Evolutionary conservation across 1,139 yeast species (phyloP).

Genomic region (Yamadazyma triangularis): DNA sequence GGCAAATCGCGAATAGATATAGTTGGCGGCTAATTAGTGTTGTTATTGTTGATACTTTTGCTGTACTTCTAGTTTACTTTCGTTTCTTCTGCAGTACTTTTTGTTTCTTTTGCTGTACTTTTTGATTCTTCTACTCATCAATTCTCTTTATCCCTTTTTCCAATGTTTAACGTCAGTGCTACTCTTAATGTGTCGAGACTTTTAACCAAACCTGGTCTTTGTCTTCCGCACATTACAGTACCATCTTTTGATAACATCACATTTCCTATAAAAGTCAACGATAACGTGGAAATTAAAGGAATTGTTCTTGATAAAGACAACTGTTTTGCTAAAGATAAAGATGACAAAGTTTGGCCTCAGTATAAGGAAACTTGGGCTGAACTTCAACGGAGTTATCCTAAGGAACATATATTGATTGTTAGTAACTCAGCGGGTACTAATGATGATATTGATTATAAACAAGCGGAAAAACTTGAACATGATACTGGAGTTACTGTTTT

Average conservation of each 20-base stretch:
- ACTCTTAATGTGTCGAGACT: slow-evolving; percentile 63
- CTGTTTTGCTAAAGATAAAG: slow-evolving; percentile 85
- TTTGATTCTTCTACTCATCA: no score
- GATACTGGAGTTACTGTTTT: slow-evolving; percentile 75
- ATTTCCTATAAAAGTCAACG: slow-evolving; percentile 37
- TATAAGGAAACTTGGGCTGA: slow-evolving; percentile 49
- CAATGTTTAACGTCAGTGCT: slow-evolving; percentile 65
- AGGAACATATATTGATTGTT: slow-evolving; percentile 67
- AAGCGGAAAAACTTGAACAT: slow-evolving; percentile 61
- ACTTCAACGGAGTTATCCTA: slow-evolving; percentile 56
- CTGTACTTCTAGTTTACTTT: no score
- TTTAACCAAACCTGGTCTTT: slow-evolving; percentile 58
- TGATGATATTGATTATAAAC: slow-evolving; percentile 58
- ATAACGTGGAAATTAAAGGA: slow-evolving; percentile 51
- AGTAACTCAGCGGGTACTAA: slow-evolving; percentile 92
- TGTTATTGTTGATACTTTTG: no score
- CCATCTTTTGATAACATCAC: slow-evolving; percentile 60
- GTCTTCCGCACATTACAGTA: slow-evolving; percentile 63
- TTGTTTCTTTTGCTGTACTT: no score
- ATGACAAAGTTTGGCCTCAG: slow-evolving; percentile 74
- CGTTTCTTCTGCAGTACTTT: no score
- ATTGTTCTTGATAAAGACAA: slow-evolving; percentile 92
- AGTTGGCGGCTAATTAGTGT: no score
- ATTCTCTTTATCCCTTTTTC: no score
- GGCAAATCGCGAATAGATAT: no score